These are phyloP conservation scores for Yarrowia sp. DNA, from an alignment of 805 yeast species.

Conservation along the genomic window DNA sequence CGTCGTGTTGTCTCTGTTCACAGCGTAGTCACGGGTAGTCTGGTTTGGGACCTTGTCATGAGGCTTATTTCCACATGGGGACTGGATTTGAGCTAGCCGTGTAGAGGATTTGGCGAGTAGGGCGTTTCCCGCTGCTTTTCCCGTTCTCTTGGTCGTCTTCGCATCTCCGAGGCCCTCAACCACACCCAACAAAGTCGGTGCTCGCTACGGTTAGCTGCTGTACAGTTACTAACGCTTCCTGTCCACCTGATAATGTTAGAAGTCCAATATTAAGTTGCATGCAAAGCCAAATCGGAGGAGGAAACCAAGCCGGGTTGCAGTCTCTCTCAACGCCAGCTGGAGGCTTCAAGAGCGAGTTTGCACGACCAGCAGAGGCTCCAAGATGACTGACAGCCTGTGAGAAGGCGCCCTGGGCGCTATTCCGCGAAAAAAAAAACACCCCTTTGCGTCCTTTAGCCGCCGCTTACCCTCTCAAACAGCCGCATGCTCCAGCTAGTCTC, in stretches of 20 bases:
- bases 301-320: constrained; percentile 17
- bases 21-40: not conserved
- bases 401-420: too few relatives aligned
- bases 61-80: constrained; percentile 14
- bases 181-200: constrained; percentile 4
- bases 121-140: too few relatives aligned
- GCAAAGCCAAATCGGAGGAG: constrained; percentile 12
- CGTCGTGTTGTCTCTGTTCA: not conserved
- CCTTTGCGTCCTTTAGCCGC: too few relatives aligned
- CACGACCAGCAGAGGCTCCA: too few relatives aligned
- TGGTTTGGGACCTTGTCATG: constrained; percentile 18
- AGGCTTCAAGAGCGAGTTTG: too few relatives aligned
- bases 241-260: constrained; percentile 22
- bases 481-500: not conserved
- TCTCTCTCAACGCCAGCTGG: too few relatives aligned
- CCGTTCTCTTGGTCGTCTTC: too few relatives aligned
- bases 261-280: not conserved
- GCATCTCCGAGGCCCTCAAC: too few relatives aligned
- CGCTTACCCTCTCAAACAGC: not conserved
- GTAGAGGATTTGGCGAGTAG: too few relatives aligned
- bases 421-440: too few relatives aligned
- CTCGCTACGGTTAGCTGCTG: not conserved
- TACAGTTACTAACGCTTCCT: constrained; percentile 18
- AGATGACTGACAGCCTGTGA: too few relatives aligned
- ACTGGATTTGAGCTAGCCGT: not conserved